Base-by-base conservation (phyloP, 805 yeast genomes). In the Torulaspora gathmanii region DNA sequence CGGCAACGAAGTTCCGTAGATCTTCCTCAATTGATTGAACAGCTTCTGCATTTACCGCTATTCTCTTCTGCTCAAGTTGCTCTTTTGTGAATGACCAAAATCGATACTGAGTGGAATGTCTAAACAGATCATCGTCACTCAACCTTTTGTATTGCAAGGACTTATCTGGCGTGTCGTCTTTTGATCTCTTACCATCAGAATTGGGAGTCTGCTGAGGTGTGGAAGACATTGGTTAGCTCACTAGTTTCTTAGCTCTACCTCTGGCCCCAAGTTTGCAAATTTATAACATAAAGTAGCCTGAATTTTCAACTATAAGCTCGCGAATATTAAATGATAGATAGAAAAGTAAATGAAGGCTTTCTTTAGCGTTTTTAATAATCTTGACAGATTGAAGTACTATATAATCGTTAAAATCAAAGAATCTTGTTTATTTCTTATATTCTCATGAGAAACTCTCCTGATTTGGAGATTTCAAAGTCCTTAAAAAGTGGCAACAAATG, bases 401-500 rank as follows among this genome's bases (percentile, higher is more conserved):
- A 41, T 41, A 41, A 28, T 26, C 44, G 39, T 41, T 41, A 35
- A 33, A 41, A 27, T 41, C 41, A 38, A 38, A 31, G 41, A 31
- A 38, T 38, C 41, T 38, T 38, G 31, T 38, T 38, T 12, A 22
- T 42, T 36, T 33, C 35, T 35, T 34, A 39, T 31, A 40, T 19
- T 44, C 40, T 37, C 37, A 23, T 41, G 28, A 35, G 33, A 28
- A 35, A 33, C 33, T 26, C 41, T 36, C 20, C 30, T 30, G 34
- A 31, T 22, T 10, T 17, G 37, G 40, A 25, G 17, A 3, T 13
- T 19, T 35, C 34, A 28, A 23, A 33, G 30, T 15, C 31, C 31
- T 77, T 78, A 79, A 78, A 90, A 91, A 69, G 97, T 81, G 68
- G 95, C 84, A 70, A 84, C 82, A 74, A 93, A 93, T 65, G 90